Conservation (phyloP, 2,329 filamentous ascomycete genomes). For the Xylaria polymorpha region DNA sequence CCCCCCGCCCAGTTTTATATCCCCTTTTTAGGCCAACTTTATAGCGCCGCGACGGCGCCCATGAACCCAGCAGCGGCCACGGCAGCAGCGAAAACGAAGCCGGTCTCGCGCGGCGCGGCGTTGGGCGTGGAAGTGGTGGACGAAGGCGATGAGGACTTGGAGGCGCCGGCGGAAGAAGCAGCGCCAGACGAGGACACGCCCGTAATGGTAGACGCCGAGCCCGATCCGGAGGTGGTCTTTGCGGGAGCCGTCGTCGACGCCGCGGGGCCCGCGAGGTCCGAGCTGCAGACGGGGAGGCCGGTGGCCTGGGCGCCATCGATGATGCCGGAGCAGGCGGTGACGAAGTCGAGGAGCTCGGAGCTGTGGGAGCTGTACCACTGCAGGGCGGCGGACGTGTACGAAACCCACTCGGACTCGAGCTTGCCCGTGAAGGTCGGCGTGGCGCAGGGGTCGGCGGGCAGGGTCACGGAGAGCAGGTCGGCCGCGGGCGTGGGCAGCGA, state of each 20-base stretch:
- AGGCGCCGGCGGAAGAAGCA: neutral
- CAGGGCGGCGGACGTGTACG: conserved; percentile 40
- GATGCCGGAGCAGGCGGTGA: conserved; percentile 40
- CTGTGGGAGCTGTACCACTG: conserved; percentile 43
- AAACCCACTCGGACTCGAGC: conserved; percentile 37
- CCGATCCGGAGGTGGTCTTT: neutral
- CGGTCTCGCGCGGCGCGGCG: conserved; percentile 40
- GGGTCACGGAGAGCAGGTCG: conserved; percentile 28
- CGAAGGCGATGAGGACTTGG: conserved; percentile 23
- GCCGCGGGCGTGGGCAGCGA: conserved; percentile 40
- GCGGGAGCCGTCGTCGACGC: neutral
- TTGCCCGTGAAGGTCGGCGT: conserved; percentile 41
- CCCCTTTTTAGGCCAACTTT: conserved; percentile 7
- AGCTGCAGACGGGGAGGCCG: conserved; percentile 39
- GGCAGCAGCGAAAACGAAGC: conserved; percentile 38
- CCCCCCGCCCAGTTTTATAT: neutral
- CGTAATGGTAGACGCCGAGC: conserved; percentile 3
- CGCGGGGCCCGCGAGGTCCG: conserved; percentile 2
- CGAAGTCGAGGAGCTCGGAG: conserved; percentile 36
- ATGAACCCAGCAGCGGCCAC: conserved; percentile 39
- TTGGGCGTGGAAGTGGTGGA: conserved; percentile 11
- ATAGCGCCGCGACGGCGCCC: conserved; percentile 41
- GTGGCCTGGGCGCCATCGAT: conserved; percentile 13
- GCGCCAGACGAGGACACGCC: neutral
- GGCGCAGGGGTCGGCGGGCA: conserved; percentile 42